Percentiles rank a stretch among this genome's conserved stretches.
These are phyloP conservation scores for Galeopsis tetrahit DNA, from an alignment of 257 asterid genomes.

Conservation along the genomic window DNA sequence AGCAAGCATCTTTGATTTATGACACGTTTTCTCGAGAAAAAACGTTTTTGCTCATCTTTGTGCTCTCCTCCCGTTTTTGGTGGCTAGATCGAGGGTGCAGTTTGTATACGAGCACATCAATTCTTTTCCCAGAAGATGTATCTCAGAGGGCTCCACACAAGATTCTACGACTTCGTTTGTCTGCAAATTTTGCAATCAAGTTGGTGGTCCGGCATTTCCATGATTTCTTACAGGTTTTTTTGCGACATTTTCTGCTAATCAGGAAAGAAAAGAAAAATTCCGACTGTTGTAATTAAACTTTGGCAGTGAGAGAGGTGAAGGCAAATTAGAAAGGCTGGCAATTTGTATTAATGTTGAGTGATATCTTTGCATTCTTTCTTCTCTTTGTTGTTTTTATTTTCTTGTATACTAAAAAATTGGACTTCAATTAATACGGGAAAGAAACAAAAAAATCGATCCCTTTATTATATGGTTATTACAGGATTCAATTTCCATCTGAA, in stretches of 20 bases:
- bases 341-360: conserved; percentile 29
- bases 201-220: conserved; percentile 19
- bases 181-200: conserved; percentile 35
- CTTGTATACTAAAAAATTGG: conserved; percentile 24
- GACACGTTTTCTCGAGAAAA: conserved; percentile 15
- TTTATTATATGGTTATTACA: background rate
- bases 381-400: conserved; percentile 11
- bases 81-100: conserved; percentile 52
- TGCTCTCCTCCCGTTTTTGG: conserved; percentile 43
- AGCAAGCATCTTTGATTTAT: conserved; percentile 70
- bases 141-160: conserved; percentile 19
- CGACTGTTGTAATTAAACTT: conserved; percentile 22
- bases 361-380: conserved; percentile 32
- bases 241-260: conserved; percentile 3
- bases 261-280: background rate
- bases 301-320: conserved; percentile 29
- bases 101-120: conserved; percentile 48
- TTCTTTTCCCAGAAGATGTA: conserved; percentile 45
- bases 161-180: conserved; percentile 22
- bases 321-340: conserved; percentile 19
- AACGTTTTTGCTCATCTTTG: conserved; percentile 40
- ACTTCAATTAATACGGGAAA: conserved; percentile 19
- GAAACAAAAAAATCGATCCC: background rate
- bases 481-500: background rate
- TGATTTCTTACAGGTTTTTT: background rate